Percentiles rank a stretch among this genome's conserved stretches.
Conservation (phyloP, 441 rosid genomes). For the Kokia cookei region DNA sequence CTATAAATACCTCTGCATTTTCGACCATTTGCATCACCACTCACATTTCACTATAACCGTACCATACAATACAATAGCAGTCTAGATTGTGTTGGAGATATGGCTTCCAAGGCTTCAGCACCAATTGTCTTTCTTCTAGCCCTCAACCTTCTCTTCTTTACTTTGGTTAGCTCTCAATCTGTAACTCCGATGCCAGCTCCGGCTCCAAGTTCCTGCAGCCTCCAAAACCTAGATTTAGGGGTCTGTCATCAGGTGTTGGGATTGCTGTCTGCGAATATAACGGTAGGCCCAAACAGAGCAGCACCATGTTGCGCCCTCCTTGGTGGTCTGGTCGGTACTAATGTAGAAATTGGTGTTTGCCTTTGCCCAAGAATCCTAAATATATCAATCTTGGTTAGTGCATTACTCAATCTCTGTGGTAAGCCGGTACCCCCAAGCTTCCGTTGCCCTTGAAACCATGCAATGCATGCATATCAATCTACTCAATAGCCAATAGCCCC, state of each 20-base stretch:
- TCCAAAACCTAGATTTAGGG: fast-evolving
- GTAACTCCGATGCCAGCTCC: not conserved
- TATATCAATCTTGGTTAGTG: not conserved
- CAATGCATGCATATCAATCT: not conserved
- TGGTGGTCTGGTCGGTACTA: too few species aligned
- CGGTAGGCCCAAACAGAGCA: too few species aligned
- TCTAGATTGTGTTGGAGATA: not conserved
- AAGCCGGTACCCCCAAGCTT: not conserved
- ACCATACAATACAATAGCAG: not conserved
- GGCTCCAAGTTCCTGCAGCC: not conserved
- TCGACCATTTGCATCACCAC: not conserved
- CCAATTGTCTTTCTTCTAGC: not conserved
- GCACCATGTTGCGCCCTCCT: not conserved
- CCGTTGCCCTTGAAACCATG: not conserved
- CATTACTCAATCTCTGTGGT: not conserved
- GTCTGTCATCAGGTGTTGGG: not conserved
- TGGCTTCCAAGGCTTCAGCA: not conserved
- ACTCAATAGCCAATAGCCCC: not conserved
- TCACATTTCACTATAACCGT: not conserved
- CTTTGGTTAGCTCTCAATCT: not conserved
- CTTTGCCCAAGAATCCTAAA: not conserved
- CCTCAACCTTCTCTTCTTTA: not conserved
- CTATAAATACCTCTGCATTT: not conserved
- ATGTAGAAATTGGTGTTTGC: not conserved
- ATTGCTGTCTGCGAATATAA: not conserved